These are phyloP conservation scores for Styphnolobium japonicum DNA, from an alignment of 306 rosid species.

Conservation along the genomic window DNA sequence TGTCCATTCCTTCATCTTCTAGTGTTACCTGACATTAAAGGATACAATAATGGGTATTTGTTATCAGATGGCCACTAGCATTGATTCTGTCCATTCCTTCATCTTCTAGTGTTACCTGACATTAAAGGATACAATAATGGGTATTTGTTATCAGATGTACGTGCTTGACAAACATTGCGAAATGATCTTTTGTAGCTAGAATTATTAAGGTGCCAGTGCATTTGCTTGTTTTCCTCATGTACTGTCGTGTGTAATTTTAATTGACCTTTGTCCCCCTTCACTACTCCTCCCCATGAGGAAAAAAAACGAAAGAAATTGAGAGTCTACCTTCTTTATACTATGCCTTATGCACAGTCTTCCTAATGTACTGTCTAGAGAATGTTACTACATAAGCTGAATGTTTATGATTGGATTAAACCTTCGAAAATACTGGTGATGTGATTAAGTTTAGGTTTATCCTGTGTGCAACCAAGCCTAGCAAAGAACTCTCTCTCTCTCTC, in stretches of 20 bases:
- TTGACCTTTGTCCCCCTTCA: not conserved
- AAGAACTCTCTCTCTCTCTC: not conserved
- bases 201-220: not conserved
- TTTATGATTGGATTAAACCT: not conserved
- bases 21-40: not conserved
- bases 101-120: conserved; percentile 8
- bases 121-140: not conserved
- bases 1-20: conserved; percentile 17
- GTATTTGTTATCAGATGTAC: not conserved
- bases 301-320: not conserved
- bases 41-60: not conserved
- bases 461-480: not conserved
- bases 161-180: not conserved
- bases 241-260: not conserved
- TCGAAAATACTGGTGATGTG: not conserved
- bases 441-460: not conserved
- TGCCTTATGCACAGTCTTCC: no score
- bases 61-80: conserved; percentile 17
- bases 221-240: not conserved
- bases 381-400: not conserved
- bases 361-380: no score
- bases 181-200: not conserved
- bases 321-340: not conserved
- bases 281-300: not conserved
- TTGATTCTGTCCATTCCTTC: conserved; percentile 11